Base-by-base conservation (phyloP, 257 asterid species). In the Solanum lycopersicoides region DNA sequence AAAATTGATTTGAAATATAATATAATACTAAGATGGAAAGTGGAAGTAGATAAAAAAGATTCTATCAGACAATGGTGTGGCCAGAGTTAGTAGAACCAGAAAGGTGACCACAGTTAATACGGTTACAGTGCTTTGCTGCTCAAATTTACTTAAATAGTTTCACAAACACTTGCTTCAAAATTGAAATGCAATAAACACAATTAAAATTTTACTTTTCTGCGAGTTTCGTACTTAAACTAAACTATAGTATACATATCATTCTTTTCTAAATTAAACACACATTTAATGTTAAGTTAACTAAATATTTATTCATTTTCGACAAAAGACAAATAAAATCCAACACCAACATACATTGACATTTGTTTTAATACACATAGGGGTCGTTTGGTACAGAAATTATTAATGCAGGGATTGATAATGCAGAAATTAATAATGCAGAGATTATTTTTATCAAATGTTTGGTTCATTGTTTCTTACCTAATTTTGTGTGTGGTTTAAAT, bases 1-100 rank as follows among this genome's bases (percentile, higher is more conserved):
- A 60, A 53, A 60, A 59, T 34, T 72, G 28, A 72, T 25, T 32
- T 32, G 42, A 34, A 32, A 35, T 35, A 73, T 16, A 15, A 35
- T 35, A 73, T 16, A 73, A 20, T 34, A 53, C 15, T 14, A 20
- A 80, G 60, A 80, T n/a, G 25, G 85, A 45, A 50, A 80, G 66
- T 42, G 15, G n/a, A 45, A 39, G 66, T 45, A 25, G 16, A 82
- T 83, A 53, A 53, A 53, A 53, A 53, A 53, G 63, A 53, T 53
- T 83, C 86, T 16, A 0, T 74, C 50, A 20, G 73, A 50, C 3
- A 39, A 39, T 30, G 86, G 42, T 50, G 50, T 50, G 45, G 32
- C 86, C 86, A 59, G 18, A 83, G 50, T 83, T 35, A n/a, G 86
- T 83, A 83, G 71, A 83, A 83, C 86, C 47, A 83, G 45, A 83